phyloP scores from a whole-genome alignment of 345 rosid genomes.

The Syzygium oleosum region DNA sequence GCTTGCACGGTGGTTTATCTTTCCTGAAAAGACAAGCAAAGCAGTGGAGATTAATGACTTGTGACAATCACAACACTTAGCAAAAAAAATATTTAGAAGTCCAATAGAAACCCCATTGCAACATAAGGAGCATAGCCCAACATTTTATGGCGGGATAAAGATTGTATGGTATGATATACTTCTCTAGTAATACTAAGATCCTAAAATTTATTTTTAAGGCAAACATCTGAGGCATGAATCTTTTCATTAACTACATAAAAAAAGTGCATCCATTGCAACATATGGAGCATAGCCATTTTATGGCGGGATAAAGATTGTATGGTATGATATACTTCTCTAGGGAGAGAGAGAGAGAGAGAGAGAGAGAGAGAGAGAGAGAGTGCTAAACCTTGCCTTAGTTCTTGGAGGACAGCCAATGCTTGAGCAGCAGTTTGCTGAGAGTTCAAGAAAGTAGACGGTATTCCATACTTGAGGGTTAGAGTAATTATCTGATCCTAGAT shows the following conservation, averaged over 20 bases:
- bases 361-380: not conserved
- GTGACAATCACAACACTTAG: not conserved
- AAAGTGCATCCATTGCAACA: not conserved
- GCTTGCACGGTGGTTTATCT: no score
- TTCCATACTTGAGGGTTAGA: slow-evolving; percentile 68
- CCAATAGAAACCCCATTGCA: not conserved
- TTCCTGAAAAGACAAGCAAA: no score
- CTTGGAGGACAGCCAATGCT: slow-evolving; percentile 68
- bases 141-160: not conserved
- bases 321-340: no score
- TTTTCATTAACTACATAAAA: not conserved
- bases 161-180: not conserved
- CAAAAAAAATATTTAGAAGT: not conserved
- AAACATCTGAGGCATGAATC: not conserved
- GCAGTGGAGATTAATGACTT: not conserved
- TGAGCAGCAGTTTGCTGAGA: slow-evolving; percentile 85
- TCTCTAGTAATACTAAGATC: not conserved
- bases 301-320: not conserved
- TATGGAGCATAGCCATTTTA: not conserved
- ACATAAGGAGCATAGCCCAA: not conserved
- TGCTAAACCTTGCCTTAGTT: slow-evolving; percentile 58
- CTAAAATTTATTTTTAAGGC: not conserved
- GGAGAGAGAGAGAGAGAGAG: not conserved
- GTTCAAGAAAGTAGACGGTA: slow-evolving; percentile 79
- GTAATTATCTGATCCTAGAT: slow-evolving; percentile 92